A percentile compares a stretch with the other conserved stretches of the same genome.
Conservation (phyloP, 73 alveolate species). For the Stentor coeruleus region DNA sequence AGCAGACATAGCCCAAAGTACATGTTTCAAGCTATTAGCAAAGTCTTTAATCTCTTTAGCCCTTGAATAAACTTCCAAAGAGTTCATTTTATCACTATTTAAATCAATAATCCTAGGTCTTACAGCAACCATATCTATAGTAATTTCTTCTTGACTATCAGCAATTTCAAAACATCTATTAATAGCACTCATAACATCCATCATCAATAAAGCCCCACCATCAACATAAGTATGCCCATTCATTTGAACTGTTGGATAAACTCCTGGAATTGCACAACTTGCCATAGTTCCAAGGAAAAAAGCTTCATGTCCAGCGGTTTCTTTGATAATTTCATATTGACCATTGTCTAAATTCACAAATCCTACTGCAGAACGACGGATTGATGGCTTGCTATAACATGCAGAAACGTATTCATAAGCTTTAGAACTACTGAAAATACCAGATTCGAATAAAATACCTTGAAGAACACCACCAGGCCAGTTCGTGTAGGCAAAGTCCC, state of each 20-base stretch:
- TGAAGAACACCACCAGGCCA: slow-evolving; percentile 60
- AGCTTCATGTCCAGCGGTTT: slow-evolving; percentile 23
- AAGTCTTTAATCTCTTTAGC: slow-evolving; percentile 35
- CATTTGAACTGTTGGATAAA: slow-evolving; percentile 53
- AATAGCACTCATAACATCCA: slow-evolving; percentile 48
- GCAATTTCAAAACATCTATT: slow-evolving; percentile 43
- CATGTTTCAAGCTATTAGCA: slow-evolving; percentile 26
- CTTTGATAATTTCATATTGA: slow-evolving; percentile 32
- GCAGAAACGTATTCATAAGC: slow-evolving; percentile 32
- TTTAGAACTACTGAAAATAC: slow-evolving; percentile 51
- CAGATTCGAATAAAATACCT: slow-evolving; percentile 45
- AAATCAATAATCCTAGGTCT: slow-evolving; percentile 22
- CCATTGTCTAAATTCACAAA: slow-evolving; percentile 62
- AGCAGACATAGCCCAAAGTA: slow-evolving; percentile 36
- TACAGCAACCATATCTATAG: slow-evolving; percentile 42
- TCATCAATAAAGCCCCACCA: slow-evolving; percentile 52
- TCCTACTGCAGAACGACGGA: slow-evolving; percentile 35
- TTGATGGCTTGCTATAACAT: slow-evolving; percentile 10
- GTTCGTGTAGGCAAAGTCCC: slow-evolving; percentile 33
- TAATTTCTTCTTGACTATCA: slow-evolving; percentile 38
- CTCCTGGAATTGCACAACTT: slow-evolving; percentile 64
- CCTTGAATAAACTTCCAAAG: slow-evolving; percentile 45
- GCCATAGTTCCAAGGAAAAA: slow-evolving; percentile 44
- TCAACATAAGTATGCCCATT: slow-evolving; percentile 45
- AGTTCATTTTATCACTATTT: slow-evolving; percentile 19